Evolutionary conservation across 306 rosid species (phyloP).

Genomic region (Pachyrhizus erosus): DNA sequence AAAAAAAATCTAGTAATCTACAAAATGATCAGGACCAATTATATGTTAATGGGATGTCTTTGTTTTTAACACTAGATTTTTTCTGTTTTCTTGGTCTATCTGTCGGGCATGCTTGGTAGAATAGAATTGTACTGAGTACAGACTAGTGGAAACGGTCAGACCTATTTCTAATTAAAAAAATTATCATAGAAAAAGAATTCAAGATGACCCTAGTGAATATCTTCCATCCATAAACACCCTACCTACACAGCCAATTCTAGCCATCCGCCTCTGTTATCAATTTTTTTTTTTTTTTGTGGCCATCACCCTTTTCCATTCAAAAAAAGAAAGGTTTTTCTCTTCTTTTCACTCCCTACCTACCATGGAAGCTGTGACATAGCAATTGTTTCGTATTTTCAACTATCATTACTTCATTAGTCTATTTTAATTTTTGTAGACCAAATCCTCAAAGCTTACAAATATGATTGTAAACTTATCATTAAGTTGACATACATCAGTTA

Average conservation of each 20-base stretch:
- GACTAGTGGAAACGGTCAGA: neutral
- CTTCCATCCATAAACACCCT: neutral
- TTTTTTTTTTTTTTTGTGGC: neutral
- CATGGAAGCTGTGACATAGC: conserved; percentile 1
- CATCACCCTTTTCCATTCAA: neutral
- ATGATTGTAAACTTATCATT: conserved; percentile 19
- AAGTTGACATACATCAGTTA: neutral
- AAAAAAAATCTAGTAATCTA: conserved; percentile 14
- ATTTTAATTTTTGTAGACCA: conserved; percentile 30
- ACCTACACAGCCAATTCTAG: neutral
- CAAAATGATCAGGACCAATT: conserved; percentile 10
- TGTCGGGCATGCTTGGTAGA: conserved; percentile 22
- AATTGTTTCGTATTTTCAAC: conserved; percentile 6
- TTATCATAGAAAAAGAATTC: conserved; percentile 19
- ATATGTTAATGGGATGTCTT: neutral
- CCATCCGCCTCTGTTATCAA: neutral
- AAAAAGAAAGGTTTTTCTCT: neutral
- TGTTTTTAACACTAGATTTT: neutral
- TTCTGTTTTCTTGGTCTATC: conserved; percentile 15
- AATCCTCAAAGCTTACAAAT: neutral
- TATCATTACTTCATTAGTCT: neutral
- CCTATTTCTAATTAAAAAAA: neutral
- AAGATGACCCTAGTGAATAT: neutral
- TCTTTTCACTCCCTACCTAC: neutral
- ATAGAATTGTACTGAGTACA: neutral